Conservation (phyloP, 768 basidiomycete genomes). For the Tylopilus sp. region DNA sequence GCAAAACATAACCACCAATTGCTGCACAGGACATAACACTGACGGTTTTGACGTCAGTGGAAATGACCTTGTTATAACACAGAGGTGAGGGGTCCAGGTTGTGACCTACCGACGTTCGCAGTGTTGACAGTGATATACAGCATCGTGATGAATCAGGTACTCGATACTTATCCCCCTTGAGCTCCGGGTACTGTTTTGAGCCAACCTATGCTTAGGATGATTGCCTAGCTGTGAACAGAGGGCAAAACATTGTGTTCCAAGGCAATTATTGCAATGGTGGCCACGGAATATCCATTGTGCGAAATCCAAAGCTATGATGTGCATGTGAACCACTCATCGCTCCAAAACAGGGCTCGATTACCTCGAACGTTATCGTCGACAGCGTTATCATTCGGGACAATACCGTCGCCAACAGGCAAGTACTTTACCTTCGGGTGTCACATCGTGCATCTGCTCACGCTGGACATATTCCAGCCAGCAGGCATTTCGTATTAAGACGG, state of each 20-base stretch:
- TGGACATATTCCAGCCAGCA: conserved; percentile 35
- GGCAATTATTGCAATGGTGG: conserved; percentile 54
- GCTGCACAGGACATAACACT: conserved; percentile 41
- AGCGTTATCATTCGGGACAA: conserved; percentile 48
- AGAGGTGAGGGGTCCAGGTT: conserved; percentile 17
- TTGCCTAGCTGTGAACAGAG: conserved; percentile 54
- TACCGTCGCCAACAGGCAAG: conserved; percentile 55
- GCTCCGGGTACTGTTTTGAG: background rate
- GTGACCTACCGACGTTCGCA: too few relatives aligned
- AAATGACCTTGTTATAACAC: conserved; percentile 33
- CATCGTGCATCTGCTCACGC: background rate
- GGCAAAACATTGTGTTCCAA: conserved; percentile 44
- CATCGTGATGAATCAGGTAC: conserved; percentile 25
- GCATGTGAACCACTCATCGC: background rate
- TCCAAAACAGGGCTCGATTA: conserved; percentile 48
- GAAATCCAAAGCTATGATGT: background rate
- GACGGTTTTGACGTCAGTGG: conserved; percentile 48
- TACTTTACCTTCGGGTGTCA: conserved; percentile 11
- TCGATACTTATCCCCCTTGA: background rate
- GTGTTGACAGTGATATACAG: conserved; percentile 10
- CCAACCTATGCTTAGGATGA: conserved; percentile 44
- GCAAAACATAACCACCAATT: background rate
- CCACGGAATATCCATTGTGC: conserved; percentile 59
- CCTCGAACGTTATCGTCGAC: conserved; percentile 43
- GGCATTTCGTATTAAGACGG: conserved; percentile 62